Evolutionary conservation across 495 filamentous ascomycete species (phyloP).

Genomic region (Xylaria flabelliformis): DNA sequence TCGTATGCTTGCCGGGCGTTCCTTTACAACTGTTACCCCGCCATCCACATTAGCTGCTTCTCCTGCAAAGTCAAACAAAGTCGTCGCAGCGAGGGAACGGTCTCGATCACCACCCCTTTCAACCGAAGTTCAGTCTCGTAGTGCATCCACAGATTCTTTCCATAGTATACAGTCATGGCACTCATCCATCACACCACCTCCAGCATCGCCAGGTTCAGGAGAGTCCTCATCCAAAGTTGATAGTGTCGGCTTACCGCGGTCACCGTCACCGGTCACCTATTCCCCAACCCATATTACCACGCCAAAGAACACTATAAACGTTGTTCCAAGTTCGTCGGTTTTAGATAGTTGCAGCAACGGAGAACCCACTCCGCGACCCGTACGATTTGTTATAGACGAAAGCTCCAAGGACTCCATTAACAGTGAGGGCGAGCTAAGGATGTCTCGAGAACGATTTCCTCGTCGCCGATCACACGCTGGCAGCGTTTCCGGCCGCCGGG

Average conservation of each 20-base stretch:
- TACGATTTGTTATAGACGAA: not conserved
- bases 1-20: conserved; percentile 40
- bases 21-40: conserved; percentile 42
- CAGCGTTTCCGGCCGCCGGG: conserved; percentile 57
- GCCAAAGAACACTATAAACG: conserved; percentile 38
- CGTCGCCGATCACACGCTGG: conserved; percentile 34
- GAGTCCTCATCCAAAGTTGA: conserved; percentile 42
- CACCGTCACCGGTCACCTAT: conserved; percentile 42
- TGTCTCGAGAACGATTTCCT: conserved; percentile 20
- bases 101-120: not conserved
- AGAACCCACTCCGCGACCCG: not conserved
- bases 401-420: not conserved
- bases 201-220: conserved; percentile 49
- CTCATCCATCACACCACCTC: conserved; percentile 52
- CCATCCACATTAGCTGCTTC: conserved; percentile 43
- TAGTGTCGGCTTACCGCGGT: conserved; percentile 39
- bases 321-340: conserved; percentile 25
- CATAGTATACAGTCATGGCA: conserved; percentile 67
- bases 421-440: not conserved
- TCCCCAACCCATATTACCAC: conserved; percentile 52
- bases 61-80: conserved; percentile 35
- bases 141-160: conserved; percentile 50
- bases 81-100: conserved; percentile 14
- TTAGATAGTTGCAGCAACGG: conserved; percentile 1
- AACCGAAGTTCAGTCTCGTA: conserved; percentile 32